A percentile compares a stretch with the other conserved stretches of the same genome.
These are phyloP conservation scores for Erythrophleum ivorense DNA, from an alignment of 331 rosid genomes.

Conservation along the genomic window DNA sequence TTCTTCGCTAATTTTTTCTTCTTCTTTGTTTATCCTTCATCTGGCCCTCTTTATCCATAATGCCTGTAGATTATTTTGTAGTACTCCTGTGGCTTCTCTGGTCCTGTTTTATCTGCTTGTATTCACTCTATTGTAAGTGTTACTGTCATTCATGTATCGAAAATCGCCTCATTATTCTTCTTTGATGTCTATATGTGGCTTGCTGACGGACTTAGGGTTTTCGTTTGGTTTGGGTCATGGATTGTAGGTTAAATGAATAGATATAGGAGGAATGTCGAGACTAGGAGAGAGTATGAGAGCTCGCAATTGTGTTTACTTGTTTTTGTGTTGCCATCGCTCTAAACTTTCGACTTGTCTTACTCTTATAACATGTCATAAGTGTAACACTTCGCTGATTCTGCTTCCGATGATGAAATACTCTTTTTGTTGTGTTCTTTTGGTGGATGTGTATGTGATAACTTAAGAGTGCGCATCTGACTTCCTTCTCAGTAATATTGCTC, in stretches of 20 bases:
- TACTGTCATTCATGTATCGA: background rate
- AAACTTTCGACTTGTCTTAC: background rate
- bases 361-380: background rate
- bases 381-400: background rate
- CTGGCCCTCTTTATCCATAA: background rate
- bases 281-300: background rate
- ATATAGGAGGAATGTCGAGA: constrained; percentile 5
- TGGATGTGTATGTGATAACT: background rate
- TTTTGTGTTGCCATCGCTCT: constrained; percentile 4
- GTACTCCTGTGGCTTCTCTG: background rate
- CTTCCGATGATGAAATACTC: background rate
- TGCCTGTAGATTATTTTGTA: background rate
- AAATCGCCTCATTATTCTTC: background rate
- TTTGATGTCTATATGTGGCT: background rate
- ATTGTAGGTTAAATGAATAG: background rate
- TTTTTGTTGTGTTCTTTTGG: background rate
- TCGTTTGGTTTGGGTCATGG: constrained; percentile 35
- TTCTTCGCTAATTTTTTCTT: background rate
- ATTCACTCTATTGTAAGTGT: background rate
- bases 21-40: background rate
- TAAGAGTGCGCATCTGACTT: background rate
- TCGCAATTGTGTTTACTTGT: constrained; percentile 1
- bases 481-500: background rate
- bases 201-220: constrained; percentile 11
- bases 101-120: background rate